Conservation (phyloP, 495 filamentous ascomycete genomes). For the Annulohypoxylon bovei region DNA sequence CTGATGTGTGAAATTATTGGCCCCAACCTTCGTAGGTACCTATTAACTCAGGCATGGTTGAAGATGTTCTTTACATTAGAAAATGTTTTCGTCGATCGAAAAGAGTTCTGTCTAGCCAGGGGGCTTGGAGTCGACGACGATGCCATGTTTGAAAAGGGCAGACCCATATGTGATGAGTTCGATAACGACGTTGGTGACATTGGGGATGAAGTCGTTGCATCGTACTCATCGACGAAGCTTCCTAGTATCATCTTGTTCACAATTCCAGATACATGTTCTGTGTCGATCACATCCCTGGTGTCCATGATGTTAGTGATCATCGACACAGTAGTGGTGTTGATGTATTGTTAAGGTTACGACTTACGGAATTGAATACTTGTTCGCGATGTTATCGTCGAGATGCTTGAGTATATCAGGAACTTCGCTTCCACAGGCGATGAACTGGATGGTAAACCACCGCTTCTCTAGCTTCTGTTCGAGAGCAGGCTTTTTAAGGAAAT, state of each 20-base stretch:
- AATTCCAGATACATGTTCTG: conserved; percentile 12
- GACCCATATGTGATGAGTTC: not conserved
- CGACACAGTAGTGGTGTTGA: not conserved
- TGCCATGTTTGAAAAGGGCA: not conserved
- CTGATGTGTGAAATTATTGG: too few species aligned
- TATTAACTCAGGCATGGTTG: too few species aligned
- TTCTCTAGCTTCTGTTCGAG: conserved; percentile 13
- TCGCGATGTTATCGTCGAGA: conserved; percentile 14
- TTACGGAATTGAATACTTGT: conserved; percentile 19
- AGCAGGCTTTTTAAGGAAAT: conserved; percentile 13
- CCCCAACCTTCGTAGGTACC: too few species aligned
- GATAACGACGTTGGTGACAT: conserved; percentile 6
- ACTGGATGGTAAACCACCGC: conserved; percentile 26
- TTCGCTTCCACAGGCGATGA: conserved; percentile 2
- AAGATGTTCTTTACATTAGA: not conserved
- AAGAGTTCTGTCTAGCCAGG: not conserved
- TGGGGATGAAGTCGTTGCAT: not conserved
- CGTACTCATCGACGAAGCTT: conserved; percentile 10
- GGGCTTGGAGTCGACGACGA: not conserved
- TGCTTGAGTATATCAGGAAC: conserved; percentile 17
- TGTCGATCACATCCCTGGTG: conserved; percentile 17
- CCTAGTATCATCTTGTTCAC: conserved; percentile 26
- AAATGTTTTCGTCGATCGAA: not conserved
- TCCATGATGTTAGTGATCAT: not conserved
- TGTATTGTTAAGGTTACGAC: not conserved